phyloP scores from a whole-genome alignment of 805 yeast species.

The Saturnispora ahearnii region DNA sequence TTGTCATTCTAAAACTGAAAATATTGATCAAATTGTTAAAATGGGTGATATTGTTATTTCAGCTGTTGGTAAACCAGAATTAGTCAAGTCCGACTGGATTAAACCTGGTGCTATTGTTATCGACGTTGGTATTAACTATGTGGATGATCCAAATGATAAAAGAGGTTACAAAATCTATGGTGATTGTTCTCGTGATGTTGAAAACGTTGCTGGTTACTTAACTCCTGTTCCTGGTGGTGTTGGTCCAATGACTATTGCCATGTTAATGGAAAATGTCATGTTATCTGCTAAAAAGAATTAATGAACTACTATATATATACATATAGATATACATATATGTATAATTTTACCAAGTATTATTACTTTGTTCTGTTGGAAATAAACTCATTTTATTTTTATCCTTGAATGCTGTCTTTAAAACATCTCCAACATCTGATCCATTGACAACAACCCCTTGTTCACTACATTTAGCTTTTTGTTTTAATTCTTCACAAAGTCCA shows the following conservation, averaged over 20 bases:
- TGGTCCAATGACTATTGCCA: constrained; percentile 88
- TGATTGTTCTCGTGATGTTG: constrained; percentile 61
- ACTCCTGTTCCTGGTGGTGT: constrained; percentile 94
- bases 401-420: constrained; percentile 22
- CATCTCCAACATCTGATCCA: constrained; percentile 63
- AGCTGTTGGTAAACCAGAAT: constrained; percentile 66
- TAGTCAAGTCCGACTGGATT: constrained; percentile 69
- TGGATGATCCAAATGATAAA: constrained; percentile 56
- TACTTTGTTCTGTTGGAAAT: not conserved
- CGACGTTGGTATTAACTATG: constrained; percentile 77
- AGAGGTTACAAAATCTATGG: constrained; percentile 69
- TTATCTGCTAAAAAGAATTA: constrained; percentile 39
- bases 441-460: constrained; percentile 87
- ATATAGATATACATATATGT: not conserved
- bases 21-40: constrained; percentile 38
- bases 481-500: constrained; percentile 82
- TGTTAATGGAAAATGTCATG: constrained; percentile 64
- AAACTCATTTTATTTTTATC: not conserved
- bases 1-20: constrained; percentile 58
- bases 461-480: constrained; percentile 89
- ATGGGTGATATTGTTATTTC: constrained; percentile 71
- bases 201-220: constrained; percentile 47
- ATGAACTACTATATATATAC: not conserved
- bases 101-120: constrained; percentile 60
- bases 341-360: not conserved